A percentile compares a stretch with the other conserved stretches of the same genome.
Evolutionary conservation across 192 early-diverging fungal genomes (phyloP).

Genomic region (Entomortierella lignicola): DNA sequence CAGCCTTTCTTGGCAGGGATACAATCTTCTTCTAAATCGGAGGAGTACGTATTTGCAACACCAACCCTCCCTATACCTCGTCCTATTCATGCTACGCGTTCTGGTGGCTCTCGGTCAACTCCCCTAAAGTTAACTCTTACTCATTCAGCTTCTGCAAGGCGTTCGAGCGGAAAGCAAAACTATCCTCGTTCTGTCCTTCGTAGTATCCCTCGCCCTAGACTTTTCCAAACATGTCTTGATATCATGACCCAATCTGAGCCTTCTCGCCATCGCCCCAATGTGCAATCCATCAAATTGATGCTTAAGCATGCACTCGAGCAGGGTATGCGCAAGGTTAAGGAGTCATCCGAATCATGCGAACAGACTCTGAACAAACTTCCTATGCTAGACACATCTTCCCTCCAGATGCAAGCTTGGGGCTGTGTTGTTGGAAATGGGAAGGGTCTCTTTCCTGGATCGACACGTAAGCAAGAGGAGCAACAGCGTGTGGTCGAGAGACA

Average conservation of each 20-base stretch:
- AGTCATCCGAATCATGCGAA: not conserved
- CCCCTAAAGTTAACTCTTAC: not conserved
- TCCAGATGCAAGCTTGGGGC: slow-evolving; percentile 23
- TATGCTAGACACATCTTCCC: not conserved
- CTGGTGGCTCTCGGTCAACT: not conserved
- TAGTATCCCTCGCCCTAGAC: slow-evolving; percentile 9
- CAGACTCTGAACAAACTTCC: not conserved
- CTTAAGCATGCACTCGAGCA: slow-evolving; percentile 31
- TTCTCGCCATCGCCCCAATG: not conserved
- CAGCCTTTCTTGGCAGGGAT: not conserved
- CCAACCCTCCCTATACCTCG: slow-evolving; percentile 5
- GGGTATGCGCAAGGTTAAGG: slow-evolving; percentile 21
- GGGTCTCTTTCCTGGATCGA: slow-evolving; percentile 23
- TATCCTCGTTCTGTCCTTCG: slow-evolving; percentile 8
- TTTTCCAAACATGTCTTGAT: slow-evolving; percentile 29
- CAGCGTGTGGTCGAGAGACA: slow-evolving; percentile 18
- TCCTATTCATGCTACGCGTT: not conserved
- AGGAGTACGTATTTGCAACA: slow-evolving; percentile 12
- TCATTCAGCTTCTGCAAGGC: not conserved
- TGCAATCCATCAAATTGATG: slow-evolving; percentile 14
- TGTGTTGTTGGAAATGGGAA: slow-evolving; percentile 41
- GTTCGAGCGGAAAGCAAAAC: not conserved
- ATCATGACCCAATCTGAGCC: slow-evolving; percentile 31
- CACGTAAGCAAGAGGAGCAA: slow-evolving; percentile 17
- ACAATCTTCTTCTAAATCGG: not conserved